phyloP scores from a whole-genome alignment of 352 stramenopile genomes.

The Globisporangium middletonii region DNA sequence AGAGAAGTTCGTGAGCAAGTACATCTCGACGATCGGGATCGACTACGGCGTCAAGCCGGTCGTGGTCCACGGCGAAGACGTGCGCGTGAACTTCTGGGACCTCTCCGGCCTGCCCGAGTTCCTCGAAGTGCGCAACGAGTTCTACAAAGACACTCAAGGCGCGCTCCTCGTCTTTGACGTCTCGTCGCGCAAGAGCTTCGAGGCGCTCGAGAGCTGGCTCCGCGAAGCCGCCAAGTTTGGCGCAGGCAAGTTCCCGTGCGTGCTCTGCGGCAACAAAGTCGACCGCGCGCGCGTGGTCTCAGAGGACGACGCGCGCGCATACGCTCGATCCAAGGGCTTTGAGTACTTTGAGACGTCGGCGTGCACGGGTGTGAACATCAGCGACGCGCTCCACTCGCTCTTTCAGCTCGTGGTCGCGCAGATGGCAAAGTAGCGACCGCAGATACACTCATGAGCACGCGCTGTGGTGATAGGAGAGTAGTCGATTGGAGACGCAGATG shows the following conservation, averaged over 20 bases:
- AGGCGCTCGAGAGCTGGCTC: conserved; percentile 85
- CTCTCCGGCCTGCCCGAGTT: conserved; percentile 90
- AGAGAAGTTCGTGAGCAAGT: conserved; percentile 93
- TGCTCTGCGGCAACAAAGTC: conserved; percentile 91
- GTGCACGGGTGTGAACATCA: conserved; percentile 81
- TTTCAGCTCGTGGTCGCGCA: conserved; percentile 62
- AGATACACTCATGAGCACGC: background rate
- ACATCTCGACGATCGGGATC: conserved; percentile 95
- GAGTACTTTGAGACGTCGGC: conserved; percentile 92
- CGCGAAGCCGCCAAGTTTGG: conserved; percentile 86
- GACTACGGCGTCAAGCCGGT: conserved; percentile 94
- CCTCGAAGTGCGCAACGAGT: conserved; percentile 95
- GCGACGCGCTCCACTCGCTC: conserved; percentile 79
- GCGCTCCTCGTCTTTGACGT: conserved; percentile 79
- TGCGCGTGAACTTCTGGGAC: conserved; percentile 95
- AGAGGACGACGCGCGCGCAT: conserved; percentile 75
- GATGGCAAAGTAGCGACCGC: conserved; percentile 17
- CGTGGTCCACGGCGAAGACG: conserved; percentile 55
- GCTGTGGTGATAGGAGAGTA: background rate
- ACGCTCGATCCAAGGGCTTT: conserved; percentile 68
- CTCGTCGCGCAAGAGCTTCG: conserved; percentile 69
- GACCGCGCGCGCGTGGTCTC: conserved; percentile 71
- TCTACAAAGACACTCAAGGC: conserved; percentile 93
- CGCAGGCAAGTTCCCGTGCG: conserved; percentile 77
- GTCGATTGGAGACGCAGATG: background rate